Evolutionary conservation across 2,329 filamentous ascomycete genomes (phyloP), one percentile per base, ranked within the genome.

Genomic region (Sarocladium kiliense): DNA sequence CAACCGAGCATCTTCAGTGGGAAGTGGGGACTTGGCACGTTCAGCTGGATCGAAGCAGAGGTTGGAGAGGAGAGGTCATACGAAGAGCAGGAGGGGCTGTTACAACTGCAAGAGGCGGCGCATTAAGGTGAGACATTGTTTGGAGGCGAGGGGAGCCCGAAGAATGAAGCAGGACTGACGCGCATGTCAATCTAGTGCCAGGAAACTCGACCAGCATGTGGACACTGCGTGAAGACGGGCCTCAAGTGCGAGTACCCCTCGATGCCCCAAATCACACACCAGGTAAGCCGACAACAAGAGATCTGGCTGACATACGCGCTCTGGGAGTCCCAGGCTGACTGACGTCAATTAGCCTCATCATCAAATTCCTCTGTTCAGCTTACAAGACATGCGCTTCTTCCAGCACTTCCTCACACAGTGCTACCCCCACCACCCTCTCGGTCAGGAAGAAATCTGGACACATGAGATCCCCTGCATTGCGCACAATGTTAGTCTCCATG

Each of bases 371-470:
- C 66, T 84, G 0, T 85, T 85, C 63, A 82, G 75, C 54, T 62
- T 84, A 55, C 78, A 82, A 51, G 85, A 87, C 61, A 86, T 88
- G 84, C 79, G 83, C 36, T 79, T 87, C 65, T 87, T 87, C 61
- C 84, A 87, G 64, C 82, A 87, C 65, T 87, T 87, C 60, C 68
- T 87, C 16, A 69, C 79, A 26, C 74, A 77, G 34, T 85, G 81
- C 60, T 83, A 82, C 62, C 86, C 85, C 2, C 79, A 84, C 65
- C 75, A 87, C 23, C 85, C 86, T 0, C 69, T 87, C 18, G 84
- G 82, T 39, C 84, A 85, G 58, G 83, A 88, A 59, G 73, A 77
- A 7, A 74, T 87, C 14, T 89, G 86, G 86, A 81, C 81, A 6
- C 82, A 85, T 25, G 78, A 85, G 56, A 79, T 89, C 10, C 85